A percentile compares a stretch with the other conserved stretches of the same genome.
phyloP scores from a whole-genome alignment of 768 basidiomycete genomes.

The Strobilomyces confusus region DNA sequence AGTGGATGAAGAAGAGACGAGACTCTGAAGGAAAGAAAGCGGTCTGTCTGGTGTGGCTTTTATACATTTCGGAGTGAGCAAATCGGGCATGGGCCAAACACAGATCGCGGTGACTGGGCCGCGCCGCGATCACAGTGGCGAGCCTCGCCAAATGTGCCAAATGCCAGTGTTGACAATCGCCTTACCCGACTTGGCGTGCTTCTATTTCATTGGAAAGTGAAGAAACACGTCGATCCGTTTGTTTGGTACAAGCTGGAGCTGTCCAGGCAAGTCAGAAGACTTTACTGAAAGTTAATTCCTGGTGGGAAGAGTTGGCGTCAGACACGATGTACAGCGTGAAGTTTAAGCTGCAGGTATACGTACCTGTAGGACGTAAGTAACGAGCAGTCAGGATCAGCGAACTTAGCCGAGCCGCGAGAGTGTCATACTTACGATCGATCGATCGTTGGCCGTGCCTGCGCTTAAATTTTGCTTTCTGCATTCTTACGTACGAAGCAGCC shows the following conservation, averaged over 20 bases:
- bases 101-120: too few relatives aligned
- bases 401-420: too few relatives aligned
- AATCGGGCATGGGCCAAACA: too few relatives aligned
- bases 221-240: conserved; percentile 8
- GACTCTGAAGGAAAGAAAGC: conserved; percentile 1
- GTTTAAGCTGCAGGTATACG: conserved; percentile 4
- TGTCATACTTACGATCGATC: too few relatives aligned
- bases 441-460: too few relatives aligned
- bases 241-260: neutral
- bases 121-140: too few relatives aligned
- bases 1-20: neutral
- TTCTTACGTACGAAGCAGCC: too few relatives aligned
- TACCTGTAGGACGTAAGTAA: conserved; percentile 6
- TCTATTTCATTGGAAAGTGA: neutral
- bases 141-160: neutral
- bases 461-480: too few relatives aligned
- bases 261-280: conserved; percentile 5
- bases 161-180: too few relatives aligned
- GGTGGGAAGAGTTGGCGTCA: neutral
- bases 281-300: neutral
- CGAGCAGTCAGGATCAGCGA: neutral
- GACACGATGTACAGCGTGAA: neutral
- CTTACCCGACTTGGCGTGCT: neutral
- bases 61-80: conserved; percentile 9
- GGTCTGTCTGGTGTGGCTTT: conserved; percentile 4